Conservation (phyloP, 768 basidiomycete species). For the Amanita molliuscula region DNA sequence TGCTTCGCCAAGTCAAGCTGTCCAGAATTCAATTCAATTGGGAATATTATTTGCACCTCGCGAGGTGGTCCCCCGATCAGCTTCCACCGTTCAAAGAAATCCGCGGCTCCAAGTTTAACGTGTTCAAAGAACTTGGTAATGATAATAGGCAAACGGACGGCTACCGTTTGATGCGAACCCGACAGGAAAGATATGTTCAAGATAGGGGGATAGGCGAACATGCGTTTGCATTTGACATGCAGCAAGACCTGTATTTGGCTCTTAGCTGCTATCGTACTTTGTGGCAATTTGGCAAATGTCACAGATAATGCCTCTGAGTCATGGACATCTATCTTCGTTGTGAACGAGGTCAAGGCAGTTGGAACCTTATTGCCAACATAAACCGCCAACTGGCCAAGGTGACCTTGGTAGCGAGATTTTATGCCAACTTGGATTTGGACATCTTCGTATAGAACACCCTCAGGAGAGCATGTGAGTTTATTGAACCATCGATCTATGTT, state of each 20-base stretch:
- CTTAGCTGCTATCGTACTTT: constrained; percentile 67
- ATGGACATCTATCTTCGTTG: constrained; percentile 64
- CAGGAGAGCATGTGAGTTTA: constrained; percentile 65
- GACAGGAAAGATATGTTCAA: constrained; percentile 86
- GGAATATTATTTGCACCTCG: constrained; percentile 84
- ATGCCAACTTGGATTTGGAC: constrained; percentile 91
- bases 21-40: constrained; percentile 59
- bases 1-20: constrained; percentile 70
- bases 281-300: constrained; percentile 86
- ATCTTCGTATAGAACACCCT: constrained; percentile 94
- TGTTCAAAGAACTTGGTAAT: constrained; percentile 91
- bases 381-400: constrained; percentile 86
- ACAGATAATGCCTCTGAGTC: constrained; percentile 71
- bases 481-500: constrained; percentile 86
- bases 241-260: constrained; percentile 90
- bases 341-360: constrained; percentile 84
- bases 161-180: constrained; percentile 81
- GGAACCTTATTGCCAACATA: constrained; percentile 96
- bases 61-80: constrained; percentile 92
- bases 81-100: constrained; percentile 99
- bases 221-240: constrained; percentile 90
- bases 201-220: constrained; percentile 68
- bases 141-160: constrained; percentile 77
- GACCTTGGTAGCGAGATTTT: constrained; percentile 94
- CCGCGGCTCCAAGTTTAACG: constrained; percentile 68